Conservation (phyloP, 2,329 filamentous ascomycete species). For the Nemania bipapillata region DNA sequence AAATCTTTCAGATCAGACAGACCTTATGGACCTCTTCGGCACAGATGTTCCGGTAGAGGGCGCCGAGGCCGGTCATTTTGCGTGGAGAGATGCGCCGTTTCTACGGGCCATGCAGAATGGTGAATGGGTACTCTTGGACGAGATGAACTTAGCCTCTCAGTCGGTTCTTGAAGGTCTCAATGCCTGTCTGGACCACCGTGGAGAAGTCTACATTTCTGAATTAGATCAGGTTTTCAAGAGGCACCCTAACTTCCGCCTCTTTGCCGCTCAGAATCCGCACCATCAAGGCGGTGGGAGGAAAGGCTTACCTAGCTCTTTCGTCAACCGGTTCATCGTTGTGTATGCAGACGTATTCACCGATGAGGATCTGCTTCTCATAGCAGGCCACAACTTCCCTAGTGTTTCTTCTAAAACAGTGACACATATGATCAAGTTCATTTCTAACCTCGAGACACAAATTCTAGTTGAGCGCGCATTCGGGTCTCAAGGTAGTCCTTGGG, state of each 20-base stretch:
- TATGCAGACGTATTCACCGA: slow-evolving; percentile 90
- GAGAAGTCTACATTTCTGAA: slow-evolving; percentile 94
- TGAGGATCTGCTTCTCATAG: slow-evolving; percentile 84
- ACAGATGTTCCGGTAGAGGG: slow-evolving; percentile 96
- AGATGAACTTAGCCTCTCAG: slow-evolving; percentile 98
- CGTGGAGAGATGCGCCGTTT: slow-evolving; percentile 95
- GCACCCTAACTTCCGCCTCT: slow-evolving; percentile 90
- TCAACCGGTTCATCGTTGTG: slow-evolving; percentile 97
- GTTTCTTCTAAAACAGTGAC: slow-evolving; percentile 69
- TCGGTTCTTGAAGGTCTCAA: slow-evolving; percentile 96
- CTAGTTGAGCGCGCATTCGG: slow-evolving; percentile 68
- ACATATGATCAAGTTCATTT: slow-evolving; percentile 82
- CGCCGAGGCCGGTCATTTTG: slow-evolving; percentile 88
- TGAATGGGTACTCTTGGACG: slow-evolving; percentile 95
- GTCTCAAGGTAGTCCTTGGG: slow-evolving; percentile 82
- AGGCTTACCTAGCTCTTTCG: slow-evolving; percentile 92
- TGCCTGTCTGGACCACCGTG: slow-evolving; percentile 94
- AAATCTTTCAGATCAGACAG: slow-evolving; percentile 97
- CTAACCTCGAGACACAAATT: slow-evolving; percentile 78
- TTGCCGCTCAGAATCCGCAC: slow-evolving; percentile 97
- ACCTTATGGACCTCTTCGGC: slow-evolving; percentile 96
- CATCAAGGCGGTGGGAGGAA: slow-evolving; percentile 96
- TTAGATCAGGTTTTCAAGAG: slow-evolving; percentile 92
- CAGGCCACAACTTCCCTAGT: slow-evolving; percentile 76
- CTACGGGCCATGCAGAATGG: slow-evolving; percentile 95